A percentile compares a stretch with the other conserved stretches of the same genome.
These are phyloP conservation scores for Aspergillus versicolor DNA, from an alignment of 2,329 filamentous ascomycete species.

Conservation along the genomic window DNA sequence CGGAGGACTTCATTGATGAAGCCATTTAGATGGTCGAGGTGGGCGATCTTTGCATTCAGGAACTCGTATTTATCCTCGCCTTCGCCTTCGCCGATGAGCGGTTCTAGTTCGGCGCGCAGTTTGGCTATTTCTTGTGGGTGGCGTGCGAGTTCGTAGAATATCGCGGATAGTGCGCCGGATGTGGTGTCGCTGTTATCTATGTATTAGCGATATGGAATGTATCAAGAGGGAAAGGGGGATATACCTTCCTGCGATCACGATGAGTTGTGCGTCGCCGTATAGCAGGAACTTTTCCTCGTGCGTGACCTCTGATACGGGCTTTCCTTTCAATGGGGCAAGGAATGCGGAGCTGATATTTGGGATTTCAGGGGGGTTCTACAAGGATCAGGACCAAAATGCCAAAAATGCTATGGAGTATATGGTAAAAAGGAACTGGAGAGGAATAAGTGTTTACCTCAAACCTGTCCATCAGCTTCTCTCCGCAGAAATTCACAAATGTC, in stretches of 20 bases:
- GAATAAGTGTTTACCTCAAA: neutral
- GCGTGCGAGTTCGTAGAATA: constrained; percentile 42
- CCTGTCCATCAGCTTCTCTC: constrained; percentile 5
- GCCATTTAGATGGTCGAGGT: constrained; percentile 15
- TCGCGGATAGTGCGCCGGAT: constrained; percentile 37
- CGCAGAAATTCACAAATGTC: constrained; percentile 9
- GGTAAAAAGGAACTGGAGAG: no score
- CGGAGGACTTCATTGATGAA: constrained; percentile 18
- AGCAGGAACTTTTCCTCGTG: constrained; percentile 23
- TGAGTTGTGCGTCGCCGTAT: constrained; percentile 28
- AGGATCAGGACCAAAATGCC: neutral
- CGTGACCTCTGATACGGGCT: constrained; percentile 8
- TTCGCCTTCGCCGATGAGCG: constrained; percentile 2
- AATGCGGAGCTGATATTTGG: constrained; percentile 27
- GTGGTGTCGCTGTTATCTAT: constrained; percentile 41
- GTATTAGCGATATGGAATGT: no score
- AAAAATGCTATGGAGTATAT: no score
- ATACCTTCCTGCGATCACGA: constrained; percentile 28
- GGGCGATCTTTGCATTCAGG: neutral
- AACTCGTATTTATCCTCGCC: neutral
- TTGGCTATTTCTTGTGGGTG: constrained; percentile 27
- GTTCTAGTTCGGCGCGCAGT: constrained; percentile 35
- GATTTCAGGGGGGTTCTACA: constrained; percentile 15
- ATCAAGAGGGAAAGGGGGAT: neutral
- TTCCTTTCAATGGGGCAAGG: constrained; percentile 22